A percentile compares a stretch with the other conserved stretches of the same genome.
phyloP scores from a whole-genome alignment of 2,329 filamentous ascomycete species.

The Chaetomiaceae sp. region DNA sequence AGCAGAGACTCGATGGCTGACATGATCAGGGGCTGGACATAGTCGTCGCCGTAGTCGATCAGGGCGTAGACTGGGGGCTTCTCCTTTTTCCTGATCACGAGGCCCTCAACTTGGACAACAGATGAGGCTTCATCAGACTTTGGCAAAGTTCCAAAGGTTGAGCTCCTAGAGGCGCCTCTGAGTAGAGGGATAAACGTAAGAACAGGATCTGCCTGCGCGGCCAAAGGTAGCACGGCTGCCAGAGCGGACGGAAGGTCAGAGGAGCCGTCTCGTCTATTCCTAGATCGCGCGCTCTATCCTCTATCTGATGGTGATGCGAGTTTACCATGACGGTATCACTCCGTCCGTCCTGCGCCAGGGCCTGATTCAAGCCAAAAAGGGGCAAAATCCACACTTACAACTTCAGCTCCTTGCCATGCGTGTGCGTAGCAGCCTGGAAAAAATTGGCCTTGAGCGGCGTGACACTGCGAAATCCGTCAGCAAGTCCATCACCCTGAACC shows the following conservation, averaged over 20 bases:
- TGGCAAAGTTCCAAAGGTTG: conserved; percentile 11
- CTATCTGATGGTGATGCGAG: conserved; percentile 19
- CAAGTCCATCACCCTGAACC: background rate
- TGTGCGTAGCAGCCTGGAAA: conserved; percentile 64
- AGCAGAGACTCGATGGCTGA: conserved; percentile 63
- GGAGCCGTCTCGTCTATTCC: conserved; percentile 19
- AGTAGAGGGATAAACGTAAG: conserved; percentile 12
- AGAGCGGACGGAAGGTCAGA: conserved; percentile 8
- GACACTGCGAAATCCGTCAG: conserved; percentile 51
- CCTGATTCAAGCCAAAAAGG: conserved; percentile 27
- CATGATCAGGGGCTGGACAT: conserved; percentile 82
- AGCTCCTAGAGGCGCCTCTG: conserved; percentile 11
- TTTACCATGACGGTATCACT: conserved; percentile 9
- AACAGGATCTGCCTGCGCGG: background rate
- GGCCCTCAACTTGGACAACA: background rate
- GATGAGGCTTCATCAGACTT: background rate
- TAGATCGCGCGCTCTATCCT: conserved; percentile 28
- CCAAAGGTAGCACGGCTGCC: background rate
- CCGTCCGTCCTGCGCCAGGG: conserved; percentile 12
- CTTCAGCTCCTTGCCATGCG: conserved; percentile 68
- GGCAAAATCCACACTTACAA: conserved; percentile 60
- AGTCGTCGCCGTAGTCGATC: conserved; percentile 79
- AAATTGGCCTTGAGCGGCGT: conserved; percentile 92
- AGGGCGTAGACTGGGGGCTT: conserved; percentile 59
- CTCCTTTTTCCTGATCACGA: conserved; percentile 10